Base-by-base conservation (phyloP, 352 stramenopile genomes). In the Phytophthora rubi region DNA sequence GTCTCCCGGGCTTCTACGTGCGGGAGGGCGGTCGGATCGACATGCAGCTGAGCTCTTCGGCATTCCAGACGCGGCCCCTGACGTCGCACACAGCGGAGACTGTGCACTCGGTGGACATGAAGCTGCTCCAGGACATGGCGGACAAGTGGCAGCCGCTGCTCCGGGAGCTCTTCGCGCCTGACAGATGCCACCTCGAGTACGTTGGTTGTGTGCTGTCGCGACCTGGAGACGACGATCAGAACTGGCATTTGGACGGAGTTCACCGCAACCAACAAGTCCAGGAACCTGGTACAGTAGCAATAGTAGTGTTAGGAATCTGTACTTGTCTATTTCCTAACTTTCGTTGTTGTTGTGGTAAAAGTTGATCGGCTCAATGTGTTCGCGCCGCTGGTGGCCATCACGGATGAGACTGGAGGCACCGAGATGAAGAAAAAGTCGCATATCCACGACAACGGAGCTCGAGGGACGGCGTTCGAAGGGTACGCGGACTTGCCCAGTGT, bases 181-280 rank as follows among this genome's bases (percentile, higher is more conserved):
- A 69, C 16, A 47, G 15, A n/a, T 73, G 51, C 37, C 71, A 75
- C 13, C 84, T 92, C 39, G 85, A 94, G 64, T 94, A 92, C 59
- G 69, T 91, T 59, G 86, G 86, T 5, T 94, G 86, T 51, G 86
- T 94, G 15, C 59, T 94, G 1, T 83, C 86, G 0, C 72, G 80
- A 54, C 84, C 86, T 2, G 84, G 80, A 21, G 86, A 94, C 54
- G 37, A 7, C 0, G 75, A 87, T 64, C 86, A 94, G 68, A 94
- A 94, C 75, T 94, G 86, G 86, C 86, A 94, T 61, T 73, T 94
- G 18, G 86, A 94, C 65, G 86, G 86, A 32, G 82, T 94, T 49
- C 84, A 94, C 37, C 71, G 71, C n/a, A 81, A 86, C 48, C 63
- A 77, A 16, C 57, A 71, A 9, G 37, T 73, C 13, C 86, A 94